Evolutionary conservation across 1,139 yeast species (phyloP).

Genomic region (Zygosaccharomyces sapae): DNA sequence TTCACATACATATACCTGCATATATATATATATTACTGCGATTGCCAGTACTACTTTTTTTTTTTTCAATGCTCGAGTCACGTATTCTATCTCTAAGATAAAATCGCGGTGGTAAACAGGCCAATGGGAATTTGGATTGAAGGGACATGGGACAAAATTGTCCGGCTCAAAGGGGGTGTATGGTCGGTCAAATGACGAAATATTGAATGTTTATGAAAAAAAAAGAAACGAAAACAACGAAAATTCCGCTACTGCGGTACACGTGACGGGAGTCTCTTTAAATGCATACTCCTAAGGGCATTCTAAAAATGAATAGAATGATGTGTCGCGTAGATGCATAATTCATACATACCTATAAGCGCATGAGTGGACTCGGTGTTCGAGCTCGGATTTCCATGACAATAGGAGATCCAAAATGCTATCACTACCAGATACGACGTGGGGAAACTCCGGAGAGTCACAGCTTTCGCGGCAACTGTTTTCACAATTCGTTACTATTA

Average conservation of each 20-base stretch:
- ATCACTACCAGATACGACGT: not conserved
- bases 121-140: not conserved
- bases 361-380: not conserved
- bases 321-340: not conserved
- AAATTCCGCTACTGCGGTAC: constrained; percentile 4
- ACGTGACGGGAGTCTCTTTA: not conserved
- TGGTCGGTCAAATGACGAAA: constrained; percentile 4
- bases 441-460: not conserved
- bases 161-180: constrained; percentile 2
- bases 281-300: not conserved
- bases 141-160: not conserved
- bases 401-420: not conserved
- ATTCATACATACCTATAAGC: not conserved
- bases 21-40: not conserved
- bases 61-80: not conserved
- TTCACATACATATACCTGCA: not conserved
- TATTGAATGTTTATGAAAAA: not conserved
- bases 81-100: not conserved
- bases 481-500: not conserved
- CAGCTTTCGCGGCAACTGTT: not conserved
- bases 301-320: not conserved
- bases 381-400: not conserved
- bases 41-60: not conserved
- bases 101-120: not conserved
- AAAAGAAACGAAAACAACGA: not conserved